These are phyloP conservation scores for Thecaphora frezii DNA, from an alignment of 1,284 basidiomycete species.

Conservation along the genomic window DNA sequence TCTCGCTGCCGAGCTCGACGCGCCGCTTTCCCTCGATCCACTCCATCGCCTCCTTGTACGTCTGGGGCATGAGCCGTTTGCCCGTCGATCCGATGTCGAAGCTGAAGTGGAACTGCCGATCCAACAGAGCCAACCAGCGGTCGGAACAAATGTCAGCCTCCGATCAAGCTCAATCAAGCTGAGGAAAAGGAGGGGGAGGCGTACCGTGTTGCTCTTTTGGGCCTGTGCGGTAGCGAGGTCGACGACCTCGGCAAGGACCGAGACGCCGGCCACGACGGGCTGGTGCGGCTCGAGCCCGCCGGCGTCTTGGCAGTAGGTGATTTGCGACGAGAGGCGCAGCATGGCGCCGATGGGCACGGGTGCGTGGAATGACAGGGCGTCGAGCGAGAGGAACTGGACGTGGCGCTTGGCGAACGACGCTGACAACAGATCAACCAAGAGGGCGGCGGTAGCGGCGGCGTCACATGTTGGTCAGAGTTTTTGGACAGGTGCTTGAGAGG, in stretches of 20 bases:
- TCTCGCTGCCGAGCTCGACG: slow-evolving; percentile 39
- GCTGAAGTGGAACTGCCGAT: slow-evolving; percentile 52
- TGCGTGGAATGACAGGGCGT: slow-evolving; percentile 49
- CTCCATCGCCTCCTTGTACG: slow-evolving; percentile 49
- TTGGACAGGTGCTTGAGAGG: no score
- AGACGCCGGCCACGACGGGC: slow-evolving; percentile 29
- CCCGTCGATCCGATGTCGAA: slow-evolving; percentile 39
- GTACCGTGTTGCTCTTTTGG: slow-evolving; percentile 42
- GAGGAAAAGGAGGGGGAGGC: slow-evolving; percentile 2
- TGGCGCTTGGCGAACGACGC: slow-evolving; percentile 50
- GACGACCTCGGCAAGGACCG: slow-evolving; percentile 45
- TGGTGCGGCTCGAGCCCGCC: slow-evolving; percentile 9
- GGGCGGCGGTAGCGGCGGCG: no score
- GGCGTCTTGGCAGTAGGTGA: slow-evolving; percentile 33
- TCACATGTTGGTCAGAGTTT: no score
- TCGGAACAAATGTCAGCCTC: neutral
- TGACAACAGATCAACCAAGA: neutral
- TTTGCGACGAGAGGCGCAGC: slow-evolving; percentile 45
- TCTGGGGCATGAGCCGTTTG: slow-evolving; percentile 28
- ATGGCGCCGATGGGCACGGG: slow-evolving; percentile 53
- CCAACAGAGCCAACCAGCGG: neutral
- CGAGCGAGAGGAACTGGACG: slow-evolving; percentile 59
- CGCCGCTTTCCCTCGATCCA: slow-evolving; percentile 51
- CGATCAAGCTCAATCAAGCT: no score
- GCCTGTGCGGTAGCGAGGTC: slow-evolving; percentile 39